Conservation (phyloP, 768 basidiomycete species). For the Boletus subcaerulescens region DNA sequence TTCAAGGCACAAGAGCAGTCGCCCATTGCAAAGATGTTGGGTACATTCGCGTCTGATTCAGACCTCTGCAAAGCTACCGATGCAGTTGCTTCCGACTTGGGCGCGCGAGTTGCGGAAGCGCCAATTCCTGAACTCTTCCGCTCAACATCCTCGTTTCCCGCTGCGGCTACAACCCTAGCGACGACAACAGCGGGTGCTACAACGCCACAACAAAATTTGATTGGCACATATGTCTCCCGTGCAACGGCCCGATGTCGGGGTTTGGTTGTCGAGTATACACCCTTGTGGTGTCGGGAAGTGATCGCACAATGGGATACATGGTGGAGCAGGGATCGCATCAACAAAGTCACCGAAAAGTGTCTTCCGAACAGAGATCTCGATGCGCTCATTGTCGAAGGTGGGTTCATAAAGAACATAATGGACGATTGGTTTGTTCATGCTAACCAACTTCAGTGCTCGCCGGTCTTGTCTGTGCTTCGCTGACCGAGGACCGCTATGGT, state of each 20-base stretch:
- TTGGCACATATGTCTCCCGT: background rate
- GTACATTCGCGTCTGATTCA: conserved; percentile 60
- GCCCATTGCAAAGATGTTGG: conserved; percentile 50
- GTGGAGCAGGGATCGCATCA: conserved; percentile 57
- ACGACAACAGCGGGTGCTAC: background rate
- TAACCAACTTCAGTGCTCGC: conserved; percentile 43
- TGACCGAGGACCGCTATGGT: conserved; percentile 79
- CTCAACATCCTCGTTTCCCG: conserved; percentile 29
- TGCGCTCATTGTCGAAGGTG: conserved; percentile 61
- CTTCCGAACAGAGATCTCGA: conserved; percentile 64
- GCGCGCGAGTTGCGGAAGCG: conserved; percentile 15
- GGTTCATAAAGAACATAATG: background rate
- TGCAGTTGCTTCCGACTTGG: conserved; percentile 38
- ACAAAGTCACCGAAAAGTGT: conserved; percentile 50
- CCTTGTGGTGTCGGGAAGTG: conserved; percentile 29
- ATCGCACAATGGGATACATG: conserved; percentile 36
- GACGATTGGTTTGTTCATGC: background rate
- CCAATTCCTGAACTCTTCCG: conserved; percentile 53
- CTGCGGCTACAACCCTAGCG: conserved; percentile 14
- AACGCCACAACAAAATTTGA: background rate
- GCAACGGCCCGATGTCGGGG: conserved; percentile 4
- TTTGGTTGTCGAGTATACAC: conserved; percentile 26
- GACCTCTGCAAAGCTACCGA: conserved; percentile 51
- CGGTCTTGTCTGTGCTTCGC: conserved; percentile 64
- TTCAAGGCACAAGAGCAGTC: conserved; percentile 42